Evolutionary conservation across 306 rosid genomes (phyloP).

Genomic region (Spatholobus suberectus): DNA sequence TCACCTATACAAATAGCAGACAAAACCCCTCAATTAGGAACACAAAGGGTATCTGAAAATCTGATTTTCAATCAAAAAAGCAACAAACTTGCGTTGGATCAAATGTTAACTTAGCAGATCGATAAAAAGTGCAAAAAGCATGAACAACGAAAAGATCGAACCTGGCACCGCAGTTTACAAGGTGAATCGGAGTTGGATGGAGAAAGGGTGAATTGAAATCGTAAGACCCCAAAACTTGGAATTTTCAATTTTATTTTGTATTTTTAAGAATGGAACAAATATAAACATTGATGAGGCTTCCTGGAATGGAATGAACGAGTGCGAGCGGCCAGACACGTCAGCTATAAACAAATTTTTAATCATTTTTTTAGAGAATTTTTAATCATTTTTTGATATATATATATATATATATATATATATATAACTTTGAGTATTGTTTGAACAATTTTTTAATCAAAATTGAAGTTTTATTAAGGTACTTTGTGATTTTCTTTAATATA

Average conservation of each 20-base stretch:
- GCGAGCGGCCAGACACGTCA: not conserved
- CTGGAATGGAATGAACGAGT: not conserved
- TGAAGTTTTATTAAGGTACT: too few relatives aligned
- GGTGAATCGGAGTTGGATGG: constrained; percentile 26
- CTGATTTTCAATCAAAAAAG: constrained; percentile 7
- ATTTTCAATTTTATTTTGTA: constrained; percentile 14
- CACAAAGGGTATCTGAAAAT: constrained; percentile 23
- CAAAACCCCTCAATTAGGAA: constrained; percentile 6
- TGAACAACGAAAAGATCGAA: constrained; percentile 38
- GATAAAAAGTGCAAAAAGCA: not conserved
- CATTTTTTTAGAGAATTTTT: too few relatives aligned
- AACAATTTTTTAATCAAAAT: too few relatives aligned
- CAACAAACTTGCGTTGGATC: constrained; percentile 24
- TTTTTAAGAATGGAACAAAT: not conserved
- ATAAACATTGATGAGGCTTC: not conserved
- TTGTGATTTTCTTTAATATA: too few relatives aligned
- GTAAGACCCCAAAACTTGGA: not conserved
- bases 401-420: too few relatives aligned
- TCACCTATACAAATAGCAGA: constrained; percentile 38
- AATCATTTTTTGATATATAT: too few relatives aligned
- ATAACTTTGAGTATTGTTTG: too few relatives aligned
- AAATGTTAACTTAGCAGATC: constrained; percentile 43
- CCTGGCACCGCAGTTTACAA: constrained; percentile 40
- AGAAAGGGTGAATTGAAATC: constrained; percentile 12
- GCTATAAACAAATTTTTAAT: not conserved